phyloP scores from a whole-genome alignment of 495 filamentous ascomycete genomes.

The Aspergillus cristatus region DNA sequence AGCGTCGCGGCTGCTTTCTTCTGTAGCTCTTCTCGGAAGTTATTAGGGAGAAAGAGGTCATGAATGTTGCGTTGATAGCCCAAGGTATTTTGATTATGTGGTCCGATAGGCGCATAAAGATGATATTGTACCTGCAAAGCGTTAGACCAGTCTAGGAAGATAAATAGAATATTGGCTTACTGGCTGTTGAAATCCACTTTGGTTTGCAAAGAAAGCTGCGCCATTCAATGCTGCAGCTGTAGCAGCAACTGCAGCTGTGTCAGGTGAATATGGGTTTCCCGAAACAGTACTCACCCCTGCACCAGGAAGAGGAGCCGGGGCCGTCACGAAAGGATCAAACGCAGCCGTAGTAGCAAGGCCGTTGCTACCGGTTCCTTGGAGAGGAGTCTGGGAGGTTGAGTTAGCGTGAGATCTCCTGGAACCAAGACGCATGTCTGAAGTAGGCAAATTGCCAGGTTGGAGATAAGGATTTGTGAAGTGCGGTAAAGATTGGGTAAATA shows the following conservation, averaged over 20 bases:
- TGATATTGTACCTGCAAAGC: conserved; percentile 67
- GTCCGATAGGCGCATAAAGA: conserved; percentile 81
- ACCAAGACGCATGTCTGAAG: too few relatives aligned
- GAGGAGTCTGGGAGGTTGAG: conserved; percentile 16
- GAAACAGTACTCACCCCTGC: conserved; percentile 39
- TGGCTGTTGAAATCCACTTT: conserved; percentile 54
- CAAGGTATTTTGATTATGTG: conserved; percentile 65
- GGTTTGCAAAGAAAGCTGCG: conserved; percentile 45
- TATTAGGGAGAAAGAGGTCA: conserved; percentile 83
- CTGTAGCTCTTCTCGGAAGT: conserved; percentile 77
- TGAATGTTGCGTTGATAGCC: conserved; percentile 77
- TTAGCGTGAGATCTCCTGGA: conserved; percentile 20
- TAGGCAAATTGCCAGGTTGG: background rate
- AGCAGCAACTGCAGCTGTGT: conserved; percentile 19
- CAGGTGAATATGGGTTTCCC: conserved; percentile 60
- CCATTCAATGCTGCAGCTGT: conserved; percentile 39
- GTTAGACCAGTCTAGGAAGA: conserved; percentile 4
- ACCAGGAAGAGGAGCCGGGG: conserved; percentile 42
- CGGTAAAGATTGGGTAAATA: background rate
- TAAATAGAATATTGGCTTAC: conserved; percentile 33
- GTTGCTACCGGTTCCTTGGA: conserved; percentile 36
- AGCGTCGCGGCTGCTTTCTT: conserved; percentile 77
- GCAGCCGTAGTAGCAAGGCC: conserved; percentile 21
- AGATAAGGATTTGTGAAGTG: background rate
- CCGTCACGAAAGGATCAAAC: conserved; percentile 55